Conservation (phyloP, 768 basidiomycete species). For the Trametopsis cervina region DNA sequence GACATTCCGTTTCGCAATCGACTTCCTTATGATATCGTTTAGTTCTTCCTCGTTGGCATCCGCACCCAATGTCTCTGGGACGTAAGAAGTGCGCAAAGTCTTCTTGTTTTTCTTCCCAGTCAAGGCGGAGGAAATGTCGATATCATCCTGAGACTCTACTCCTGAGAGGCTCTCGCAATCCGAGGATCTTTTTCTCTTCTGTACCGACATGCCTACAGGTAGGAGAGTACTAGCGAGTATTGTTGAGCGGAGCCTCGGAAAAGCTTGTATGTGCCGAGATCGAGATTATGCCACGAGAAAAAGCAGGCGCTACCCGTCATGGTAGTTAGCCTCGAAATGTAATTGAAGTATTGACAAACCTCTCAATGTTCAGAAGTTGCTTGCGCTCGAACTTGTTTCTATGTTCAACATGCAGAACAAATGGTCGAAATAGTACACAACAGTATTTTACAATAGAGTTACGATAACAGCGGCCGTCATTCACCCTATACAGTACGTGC, state of each 20-base stretch:
- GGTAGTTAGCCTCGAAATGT: too few species aligned
- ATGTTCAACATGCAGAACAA: too few species aligned
- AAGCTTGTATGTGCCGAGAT: too few species aligned
- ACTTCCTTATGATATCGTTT: slow-evolving; percentile 55
- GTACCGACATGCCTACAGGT: background rate
- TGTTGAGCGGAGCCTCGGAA: background rate
- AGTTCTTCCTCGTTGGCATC: slow-evolving; percentile 37
- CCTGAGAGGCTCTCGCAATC: background rate
- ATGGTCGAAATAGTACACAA: too few species aligned
- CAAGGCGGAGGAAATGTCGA: slow-evolving; percentile 62
- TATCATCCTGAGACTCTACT: slow-evolving; percentile 34
- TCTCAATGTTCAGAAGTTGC: too few species aligned
- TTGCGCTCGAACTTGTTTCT: too few species aligned
- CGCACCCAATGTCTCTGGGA: background rate
- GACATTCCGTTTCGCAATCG: slow-evolving; percentile 65
- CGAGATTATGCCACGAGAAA: too few species aligned
- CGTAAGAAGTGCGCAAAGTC: background rate
- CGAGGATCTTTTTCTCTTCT: slow-evolving; percentile 1
- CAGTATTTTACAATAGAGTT: too few species aligned
- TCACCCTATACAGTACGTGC: too few species aligned
- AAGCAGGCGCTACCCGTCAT: too few species aligned
- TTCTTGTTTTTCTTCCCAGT: slow-evolving; percentile 34
- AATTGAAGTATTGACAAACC: too few species aligned
- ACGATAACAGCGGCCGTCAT: too few species aligned
- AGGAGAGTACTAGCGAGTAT: background rate